Percentiles rank a stretch among this genome's conserved stretches.
phyloP scores from a whole-genome alignment of 2,329 filamentous ascomycete genomes.

The Aspergillus novoparasiticus region DNA sequence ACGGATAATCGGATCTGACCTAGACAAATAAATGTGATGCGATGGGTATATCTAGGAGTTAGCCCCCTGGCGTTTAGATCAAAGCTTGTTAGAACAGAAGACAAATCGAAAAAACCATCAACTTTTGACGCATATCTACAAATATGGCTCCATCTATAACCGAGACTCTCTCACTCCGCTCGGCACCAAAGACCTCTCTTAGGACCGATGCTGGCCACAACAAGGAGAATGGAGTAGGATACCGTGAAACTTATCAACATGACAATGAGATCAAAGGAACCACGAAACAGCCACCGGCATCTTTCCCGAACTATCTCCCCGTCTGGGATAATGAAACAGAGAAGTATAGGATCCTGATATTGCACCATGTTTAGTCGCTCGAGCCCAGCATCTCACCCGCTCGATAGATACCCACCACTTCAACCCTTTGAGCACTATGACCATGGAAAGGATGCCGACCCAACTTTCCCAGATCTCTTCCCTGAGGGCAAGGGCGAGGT shows the following conservation, averaged over 20 bases:
- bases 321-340: conserved; percentile 65
- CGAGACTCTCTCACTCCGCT: conserved; percentile 32
- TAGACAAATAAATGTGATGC: conserved; percentile 16
- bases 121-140: not conserved
- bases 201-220: conserved; percentile 37
- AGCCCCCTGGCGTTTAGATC: not conserved
- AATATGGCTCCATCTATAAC: conserved; percentile 41
- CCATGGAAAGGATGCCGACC: conserved; percentile 74
- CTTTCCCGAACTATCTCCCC: conserved; percentile 74
- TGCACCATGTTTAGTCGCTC: not conserved
- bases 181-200: conserved; percentile 24
- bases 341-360: conserved; percentile 24
- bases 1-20: conserved; percentile 19
- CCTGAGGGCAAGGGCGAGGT: conserved; percentile 47
- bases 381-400: conserved; percentile 3
- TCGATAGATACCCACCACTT: conserved; percentile 59
- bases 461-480: conserved; percentile 69
- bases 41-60: conserved; percentile 12
- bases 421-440: conserved; percentile 73
- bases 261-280: conserved; percentile 58
- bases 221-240: conserved; percentile 41
- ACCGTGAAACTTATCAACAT: conserved; percentile 40
- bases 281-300: conserved; percentile 55
- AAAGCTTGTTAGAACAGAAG: not conserved
- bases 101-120: not conserved